Evolutionary conservation across 2,329 filamentous ascomycete species (phyloP).

Genomic region (Sclerotinia borealis): DNA sequence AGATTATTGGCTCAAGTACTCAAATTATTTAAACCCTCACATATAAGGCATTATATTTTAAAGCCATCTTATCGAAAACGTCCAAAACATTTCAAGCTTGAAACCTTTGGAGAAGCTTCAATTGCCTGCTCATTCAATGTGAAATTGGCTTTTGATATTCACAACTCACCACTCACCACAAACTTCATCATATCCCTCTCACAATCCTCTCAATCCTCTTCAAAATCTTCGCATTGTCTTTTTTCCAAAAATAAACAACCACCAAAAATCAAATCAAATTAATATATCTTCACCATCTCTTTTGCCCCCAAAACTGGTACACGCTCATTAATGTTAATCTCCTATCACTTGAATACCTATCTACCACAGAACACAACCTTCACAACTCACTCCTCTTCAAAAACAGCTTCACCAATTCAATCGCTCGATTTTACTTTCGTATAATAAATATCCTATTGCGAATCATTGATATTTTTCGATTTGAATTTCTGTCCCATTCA

Average conservation of each 20-base stretch:
- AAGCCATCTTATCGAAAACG: background rate
- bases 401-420: background rate
- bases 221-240: background rate
- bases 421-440: background rate
- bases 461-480: background rate
- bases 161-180: background rate
- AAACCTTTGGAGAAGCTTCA: constrained; percentile 1
- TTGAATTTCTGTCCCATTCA: background rate
- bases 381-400: background rate
- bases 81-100: constrained; percentile 4
- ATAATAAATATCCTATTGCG: background rate
- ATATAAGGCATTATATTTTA: background rate
- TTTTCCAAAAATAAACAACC: background rate
- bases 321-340: background rate
- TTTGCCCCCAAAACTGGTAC: background rate
- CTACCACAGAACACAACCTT: background rate
- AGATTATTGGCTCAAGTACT: background rate
- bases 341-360: background rate
- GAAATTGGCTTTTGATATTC: constrained; percentile 5
- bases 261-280: background rate
- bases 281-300: background rate
- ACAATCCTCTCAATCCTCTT: background rate
- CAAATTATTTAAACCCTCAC: background rate
- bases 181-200: background rate
- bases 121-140: background rate